A percentile compares a stretch with the other conserved stretches of the same genome.
phyloP scores from a whole-genome alignment of 441 rosid genomes.

The Euphorbia celastroides region DNA sequence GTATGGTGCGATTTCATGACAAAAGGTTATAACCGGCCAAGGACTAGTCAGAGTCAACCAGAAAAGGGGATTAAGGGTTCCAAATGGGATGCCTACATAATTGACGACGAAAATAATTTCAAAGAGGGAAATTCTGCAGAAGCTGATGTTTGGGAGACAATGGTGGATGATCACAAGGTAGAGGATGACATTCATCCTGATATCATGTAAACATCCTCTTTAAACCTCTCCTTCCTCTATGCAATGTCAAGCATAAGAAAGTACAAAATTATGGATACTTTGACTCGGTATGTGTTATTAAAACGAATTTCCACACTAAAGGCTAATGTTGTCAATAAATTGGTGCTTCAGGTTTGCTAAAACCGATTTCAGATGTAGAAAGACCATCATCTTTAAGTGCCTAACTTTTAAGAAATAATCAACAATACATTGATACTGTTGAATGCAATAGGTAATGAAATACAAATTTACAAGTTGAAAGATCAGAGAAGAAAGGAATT shows the following conservation, averaged over 20 bases:
- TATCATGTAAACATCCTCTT: conserved; percentile 29
- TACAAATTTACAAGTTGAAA: too few relatives aligned
- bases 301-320: neutral
- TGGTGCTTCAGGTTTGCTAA: too few relatives aligned
- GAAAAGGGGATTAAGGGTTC: conserved; percentile 20
- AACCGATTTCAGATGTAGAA: too few relatives aligned
- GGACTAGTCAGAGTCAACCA: conserved; percentile 10
- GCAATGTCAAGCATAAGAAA: neutral
- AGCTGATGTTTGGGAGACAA: conserved; percentile 21
- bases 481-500: too few relatives aligned
- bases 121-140: conserved; percentile 11
- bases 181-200: conserved; percentile 78
- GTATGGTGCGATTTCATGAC: conserved; percentile 16
- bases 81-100: conserved; percentile 46
- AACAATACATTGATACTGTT: too few relatives aligned
- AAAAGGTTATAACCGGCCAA: conserved; percentile 14
- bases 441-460: too few relatives aligned
- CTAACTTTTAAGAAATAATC: too few relatives aligned
- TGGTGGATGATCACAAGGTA: conserved; percentile 30
- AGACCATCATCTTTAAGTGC: neutral
- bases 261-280: too few relatives aligned
- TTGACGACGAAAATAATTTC: conserved; percentile 25
- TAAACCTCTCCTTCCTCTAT: neutral
- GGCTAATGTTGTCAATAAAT: neutral
- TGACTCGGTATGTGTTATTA: neutral